Percentiles rank a stretch among this genome's conserved stretches.
Conservation (phyloP, 768 basidiomycete species). For the Nidula microcarpa region DNA sequence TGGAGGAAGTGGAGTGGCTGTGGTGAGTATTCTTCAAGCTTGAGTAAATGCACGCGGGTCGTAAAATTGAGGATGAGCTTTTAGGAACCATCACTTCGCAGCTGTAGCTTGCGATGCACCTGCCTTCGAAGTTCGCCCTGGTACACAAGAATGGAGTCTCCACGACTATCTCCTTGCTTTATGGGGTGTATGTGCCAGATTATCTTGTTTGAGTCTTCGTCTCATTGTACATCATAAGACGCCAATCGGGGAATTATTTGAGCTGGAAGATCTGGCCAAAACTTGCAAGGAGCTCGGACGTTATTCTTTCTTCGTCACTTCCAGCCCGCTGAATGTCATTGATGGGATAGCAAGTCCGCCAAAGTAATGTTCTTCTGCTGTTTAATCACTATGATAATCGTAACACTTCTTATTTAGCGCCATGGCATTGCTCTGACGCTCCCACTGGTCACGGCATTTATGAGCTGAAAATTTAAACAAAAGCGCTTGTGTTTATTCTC, state of each 20-base stretch:
- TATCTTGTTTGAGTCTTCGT: not conserved
- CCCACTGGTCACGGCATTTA: not conserved
- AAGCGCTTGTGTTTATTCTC: too few relatives aligned
- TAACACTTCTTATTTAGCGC: not conserved
- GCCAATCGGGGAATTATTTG: conserved; percentile 20
- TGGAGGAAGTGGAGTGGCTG: conserved; percentile 18
- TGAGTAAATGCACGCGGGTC: not conserved
- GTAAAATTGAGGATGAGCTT: not conserved
- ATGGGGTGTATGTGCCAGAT: conserved; percentile 16
- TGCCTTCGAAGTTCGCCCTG: conserved; percentile 18
- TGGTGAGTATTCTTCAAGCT: conserved; percentile 8
- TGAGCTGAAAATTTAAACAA: too few relatives aligned
- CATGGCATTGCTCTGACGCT: conserved; percentile 1
- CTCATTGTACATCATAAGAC: conserved; percentile 8
- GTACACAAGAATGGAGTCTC: conserved; percentile 15
- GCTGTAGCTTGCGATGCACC: conserved; percentile 19
- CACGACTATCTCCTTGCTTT: conserved; percentile 19
- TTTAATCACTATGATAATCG: not conserved
- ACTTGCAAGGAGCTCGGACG: conserved; percentile 15
- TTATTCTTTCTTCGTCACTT: conserved; percentile 20
- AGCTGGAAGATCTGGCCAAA: conserved; percentile 17
- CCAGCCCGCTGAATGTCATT: conserved; percentile 18
- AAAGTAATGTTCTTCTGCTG: conserved; percentile 9
- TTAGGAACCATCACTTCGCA: conserved; percentile 20
- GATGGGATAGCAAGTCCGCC: conserved; percentile 22